These are phyloP conservation scores for Fusarium hainanense DNA, from an alignment of 2,329 filamentous ascomycete genomes.

Conservation along the genomic window DNA sequence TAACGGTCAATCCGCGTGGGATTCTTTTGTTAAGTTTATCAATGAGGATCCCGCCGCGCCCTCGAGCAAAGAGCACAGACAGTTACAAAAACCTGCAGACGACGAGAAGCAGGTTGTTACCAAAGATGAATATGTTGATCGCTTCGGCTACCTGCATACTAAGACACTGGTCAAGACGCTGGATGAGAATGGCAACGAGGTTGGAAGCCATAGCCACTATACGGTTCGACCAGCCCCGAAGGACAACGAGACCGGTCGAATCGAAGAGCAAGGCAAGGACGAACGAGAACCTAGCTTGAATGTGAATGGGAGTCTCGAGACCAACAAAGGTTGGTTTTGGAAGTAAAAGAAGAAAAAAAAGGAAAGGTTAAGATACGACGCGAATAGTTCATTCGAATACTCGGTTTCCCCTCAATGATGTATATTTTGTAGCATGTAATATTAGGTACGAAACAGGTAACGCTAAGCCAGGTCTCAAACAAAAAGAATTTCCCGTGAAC, in stretches of 20 bases:
- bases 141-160: constrained; percentile 56
- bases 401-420: constrained; percentile 28
- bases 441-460: constrained; percentile 1
- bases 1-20: constrained; percentile 54
- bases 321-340: constrained; percentile 56
- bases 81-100: constrained; percentile 14
- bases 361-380: background rate
- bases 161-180: constrained; percentile 55
- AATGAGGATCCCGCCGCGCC: constrained; percentile 32
- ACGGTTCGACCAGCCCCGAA: constrained; percentile 48
- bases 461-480: background rate
- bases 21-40: constrained; percentile 54
- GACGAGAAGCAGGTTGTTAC: constrained; percentile 50
- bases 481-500: background rate
- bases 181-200: constrained; percentile 56
- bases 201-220: constrained; percentile 53
- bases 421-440: constrained; percentile 26
- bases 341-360: constrained; percentile 44
- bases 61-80: constrained; percentile 10
- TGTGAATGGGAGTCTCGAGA: constrained; percentile 34
- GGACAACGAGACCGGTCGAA: constrained; percentile 14
- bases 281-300: constrained; percentile 16
- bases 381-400: background rate
- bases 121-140: constrained; percentile 57
- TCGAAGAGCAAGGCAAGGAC: constrained; percentile 29